Percentiles rank a stretch among this genome's conserved stretches.
phyloP scores from a whole-genome alignment of 2,329 filamentous ascomycete species.

The Monilinia fructicola region DNA sequence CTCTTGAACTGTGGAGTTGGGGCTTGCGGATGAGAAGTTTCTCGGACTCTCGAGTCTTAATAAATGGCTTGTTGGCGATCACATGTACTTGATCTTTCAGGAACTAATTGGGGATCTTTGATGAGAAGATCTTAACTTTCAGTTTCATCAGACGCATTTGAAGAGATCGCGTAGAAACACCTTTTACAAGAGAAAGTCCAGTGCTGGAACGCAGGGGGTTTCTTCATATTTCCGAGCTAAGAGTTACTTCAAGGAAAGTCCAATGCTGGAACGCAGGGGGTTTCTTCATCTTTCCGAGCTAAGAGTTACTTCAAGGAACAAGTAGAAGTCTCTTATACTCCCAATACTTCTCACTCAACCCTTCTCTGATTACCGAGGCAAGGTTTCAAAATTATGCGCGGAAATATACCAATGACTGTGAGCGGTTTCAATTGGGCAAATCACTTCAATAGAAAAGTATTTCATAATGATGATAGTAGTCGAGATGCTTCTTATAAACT shows the following conservation, averaged over 20 bases:
- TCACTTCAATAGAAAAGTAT: no score
- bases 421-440: no score
- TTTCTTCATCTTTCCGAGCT: no score
- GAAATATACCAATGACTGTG: no score
- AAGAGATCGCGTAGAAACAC: fast-evolving
- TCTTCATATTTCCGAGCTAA: no score
- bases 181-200: neutral
- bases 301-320: neutral
- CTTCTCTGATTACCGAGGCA: neutral
- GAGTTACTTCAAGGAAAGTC: neutral
- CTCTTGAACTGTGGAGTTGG: neutral
- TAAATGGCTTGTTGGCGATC: fast-evolving
- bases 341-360: neutral
- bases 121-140: neutral
- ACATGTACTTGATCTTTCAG: neutral
- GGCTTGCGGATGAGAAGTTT: neutral
- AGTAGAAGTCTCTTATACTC: neutral
- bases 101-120: neutral
- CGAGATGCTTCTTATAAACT: neutral
- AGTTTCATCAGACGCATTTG: neutral
- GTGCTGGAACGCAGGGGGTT: no score
- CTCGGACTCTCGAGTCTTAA: neutral
- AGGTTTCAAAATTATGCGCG: no score
- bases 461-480: neutral
- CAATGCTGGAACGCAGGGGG: no score